Conservation (phyloP, 768 basidiomycete genomes). For the Phaeotremella fagi region DNA sequence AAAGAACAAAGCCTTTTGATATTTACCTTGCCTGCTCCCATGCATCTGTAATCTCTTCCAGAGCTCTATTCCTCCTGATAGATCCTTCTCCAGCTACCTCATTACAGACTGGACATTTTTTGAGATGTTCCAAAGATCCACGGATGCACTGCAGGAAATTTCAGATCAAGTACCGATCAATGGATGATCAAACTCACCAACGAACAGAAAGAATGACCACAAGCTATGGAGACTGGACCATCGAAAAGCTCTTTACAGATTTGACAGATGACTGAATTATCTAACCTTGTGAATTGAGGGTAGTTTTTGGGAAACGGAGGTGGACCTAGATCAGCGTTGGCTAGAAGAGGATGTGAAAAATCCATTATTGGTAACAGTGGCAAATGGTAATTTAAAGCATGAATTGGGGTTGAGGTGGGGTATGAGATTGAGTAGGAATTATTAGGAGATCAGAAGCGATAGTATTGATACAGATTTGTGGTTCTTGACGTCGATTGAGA, state of each 20-base stretch:
- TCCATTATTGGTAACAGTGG: too few relatives aligned
- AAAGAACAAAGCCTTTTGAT: conserved; percentile 12
- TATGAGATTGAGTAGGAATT: too few relatives aligned
- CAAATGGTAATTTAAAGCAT: too few relatives aligned
- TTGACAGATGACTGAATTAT: conserved; percentile 63
- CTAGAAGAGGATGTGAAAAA: too few relatives aligned
- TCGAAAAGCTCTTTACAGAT: conserved; percentile 72
- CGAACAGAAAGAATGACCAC: conserved; percentile 75
- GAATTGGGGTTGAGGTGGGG: too few relatives aligned
- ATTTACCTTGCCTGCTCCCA: conserved; percentile 67
- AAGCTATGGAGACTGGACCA: conserved; percentile 66
- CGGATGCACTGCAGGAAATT: conserved; percentile 62
- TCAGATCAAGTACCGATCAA: neutral
- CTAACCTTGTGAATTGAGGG: conserved; percentile 60
- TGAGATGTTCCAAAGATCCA: conserved; percentile 56
- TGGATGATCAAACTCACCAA: conserved; percentile 21
- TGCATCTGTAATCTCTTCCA: conserved; percentile 66
- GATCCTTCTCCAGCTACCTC: conserved; percentile 59
- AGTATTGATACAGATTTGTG: too few relatives aligned
- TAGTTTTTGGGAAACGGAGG: conserved; percentile 62
- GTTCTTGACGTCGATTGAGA: too few relatives aligned
- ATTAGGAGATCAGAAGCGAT: too few relatives aligned
- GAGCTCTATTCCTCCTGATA: conserved; percentile 62
- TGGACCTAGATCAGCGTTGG: conserved; percentile 56
- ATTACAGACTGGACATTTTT: conserved; percentile 70